Evolutionary conservation across 257 asterid genomes (phyloP).

Genomic region (Paraleonurus japonicus): DNA sequence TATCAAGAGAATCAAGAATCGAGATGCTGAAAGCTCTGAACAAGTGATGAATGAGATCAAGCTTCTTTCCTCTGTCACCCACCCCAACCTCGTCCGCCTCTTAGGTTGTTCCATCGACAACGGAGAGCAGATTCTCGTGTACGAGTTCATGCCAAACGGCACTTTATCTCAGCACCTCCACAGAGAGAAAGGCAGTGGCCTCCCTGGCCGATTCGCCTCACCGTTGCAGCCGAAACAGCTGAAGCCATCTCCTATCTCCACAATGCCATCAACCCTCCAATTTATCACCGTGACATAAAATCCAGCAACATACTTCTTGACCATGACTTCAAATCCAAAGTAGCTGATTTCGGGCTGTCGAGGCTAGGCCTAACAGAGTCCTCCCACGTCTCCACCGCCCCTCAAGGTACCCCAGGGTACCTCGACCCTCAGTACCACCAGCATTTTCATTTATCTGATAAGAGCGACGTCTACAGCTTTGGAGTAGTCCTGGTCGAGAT

Average conservation of each 20-base stretch:
- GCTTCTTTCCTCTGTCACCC: slow-evolving; percentile 71
- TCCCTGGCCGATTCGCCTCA: slow-evolving; percentile 64
- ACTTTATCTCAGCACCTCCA: slow-evolving; percentile 72
- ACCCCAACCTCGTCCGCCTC: slow-evolving; percentile 75
- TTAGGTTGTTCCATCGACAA: slow-evolving; percentile 70
- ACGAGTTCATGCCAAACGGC: slow-evolving; percentile 87
- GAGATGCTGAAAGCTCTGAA: slow-evolving; percentile 48
- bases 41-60: slow-evolving; percentile 79
- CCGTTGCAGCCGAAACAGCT: slow-evolving; percentile 70
- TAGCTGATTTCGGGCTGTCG: slow-evolving; percentile 80
- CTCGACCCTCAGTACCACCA: slow-evolving; percentile 79
- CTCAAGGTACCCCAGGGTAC: slow-evolving; percentile 81
- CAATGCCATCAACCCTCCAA: slow-evolving; percentile 67
- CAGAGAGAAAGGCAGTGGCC: slow-evolving; percentile 40
- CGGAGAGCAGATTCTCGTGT: slow-evolving; percentile 73
- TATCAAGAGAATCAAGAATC: slow-evolving; percentile 51
- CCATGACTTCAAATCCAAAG: slow-evolving; percentile 52
- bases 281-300: slow-evolving; percentile 72
- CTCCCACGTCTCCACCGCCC: slow-evolving; percentile 71
- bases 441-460: slow-evolving; percentile 66
- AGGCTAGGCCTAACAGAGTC: slow-evolving; percentile 58
- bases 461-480: slow-evolving; percentile 74
- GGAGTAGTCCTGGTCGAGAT: slow-evolving; percentile 77
- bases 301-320: slow-evolving; percentile 77
- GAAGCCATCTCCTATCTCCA: slow-evolving; percentile 75